Percentiles rank a stretch among this genome's conserved stretches.
Conservation (phyloP, 176 grass and related monocot species). For the Oropetium thomaeum region DNA sequence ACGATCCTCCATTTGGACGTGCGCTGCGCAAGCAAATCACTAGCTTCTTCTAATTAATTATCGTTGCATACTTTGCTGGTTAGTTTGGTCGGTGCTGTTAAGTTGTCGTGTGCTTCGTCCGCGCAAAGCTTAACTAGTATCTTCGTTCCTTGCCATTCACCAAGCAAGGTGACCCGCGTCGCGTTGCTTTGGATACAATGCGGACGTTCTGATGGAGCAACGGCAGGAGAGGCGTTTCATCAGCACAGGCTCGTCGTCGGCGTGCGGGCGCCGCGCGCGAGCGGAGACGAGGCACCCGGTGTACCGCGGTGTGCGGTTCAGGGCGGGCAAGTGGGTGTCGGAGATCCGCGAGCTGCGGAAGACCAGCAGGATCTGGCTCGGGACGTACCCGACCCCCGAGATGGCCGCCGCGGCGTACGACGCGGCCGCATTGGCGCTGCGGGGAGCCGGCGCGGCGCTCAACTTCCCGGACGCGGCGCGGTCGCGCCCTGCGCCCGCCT, state of each 20-base stretch:
- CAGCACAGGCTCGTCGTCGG: not conserved
- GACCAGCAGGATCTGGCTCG: constrained; percentile 77
- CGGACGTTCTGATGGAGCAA: not conserved
- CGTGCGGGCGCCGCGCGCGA: constrained; percentile 21
- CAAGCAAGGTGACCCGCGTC: too few relatives aligned
- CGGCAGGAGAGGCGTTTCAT: not conserved
- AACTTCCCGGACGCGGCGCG: constrained; percentile 49
- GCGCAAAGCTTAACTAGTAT: not conserved
- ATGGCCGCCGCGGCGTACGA: constrained; percentile 87
- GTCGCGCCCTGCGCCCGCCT: constrained; percentile 31
- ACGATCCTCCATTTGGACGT: not conserved
- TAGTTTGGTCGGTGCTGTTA: not conserved
- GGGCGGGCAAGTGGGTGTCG: constrained; percentile 76
- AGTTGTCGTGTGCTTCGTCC: not conserved
- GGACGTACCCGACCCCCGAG: constrained; percentile 69
- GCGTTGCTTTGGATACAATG: not conserved
- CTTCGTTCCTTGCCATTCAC: not conserved
- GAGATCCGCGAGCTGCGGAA: constrained; percentile 80
- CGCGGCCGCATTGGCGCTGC: constrained; percentile 62
- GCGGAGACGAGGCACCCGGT: constrained; percentile 46
- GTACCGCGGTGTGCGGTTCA: constrained; percentile 63
- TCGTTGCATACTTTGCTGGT: not conserved
- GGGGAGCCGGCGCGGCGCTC: constrained; percentile 54
- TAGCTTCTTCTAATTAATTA: not conserved
- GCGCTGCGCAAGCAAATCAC: not conserved